These are phyloP conservation scores for Trichosporon inkin DNA, from an alignment of 1,284 basidiomycete genomes.

Conservation along the genomic window DNA sequence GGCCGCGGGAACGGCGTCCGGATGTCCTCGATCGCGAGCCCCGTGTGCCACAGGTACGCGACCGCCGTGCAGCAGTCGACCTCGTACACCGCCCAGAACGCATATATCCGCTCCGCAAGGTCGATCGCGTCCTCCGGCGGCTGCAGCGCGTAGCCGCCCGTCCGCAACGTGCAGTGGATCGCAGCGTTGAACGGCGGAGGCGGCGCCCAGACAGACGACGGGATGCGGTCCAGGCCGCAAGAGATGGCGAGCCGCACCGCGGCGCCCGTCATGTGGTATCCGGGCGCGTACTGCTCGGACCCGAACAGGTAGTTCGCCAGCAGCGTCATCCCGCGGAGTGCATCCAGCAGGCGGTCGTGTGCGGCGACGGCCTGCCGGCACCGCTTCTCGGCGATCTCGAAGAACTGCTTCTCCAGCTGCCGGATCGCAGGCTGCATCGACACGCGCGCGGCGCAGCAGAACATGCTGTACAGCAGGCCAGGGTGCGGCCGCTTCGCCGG, in stretches of 20 bases:
- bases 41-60: slow-evolving; percentile 35
- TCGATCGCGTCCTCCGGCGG: slow-evolving; percentile 25
- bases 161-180: slow-evolving; percentile 24
- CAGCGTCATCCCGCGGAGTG: slow-evolving; percentile 31
- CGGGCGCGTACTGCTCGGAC: slow-evolving; percentile 32
- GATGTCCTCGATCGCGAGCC: slow-evolving; percentile 29
- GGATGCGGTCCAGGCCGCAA: slow-evolving; percentile 30
- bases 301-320: slow-evolving; percentile 31
- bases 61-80: slow-evolving; percentile 34
- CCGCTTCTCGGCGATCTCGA: slow-evolving; percentile 33
- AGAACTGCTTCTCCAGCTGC: slow-evolving; percentile 33
- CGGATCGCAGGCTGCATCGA: slow-evolving; percentile 31
- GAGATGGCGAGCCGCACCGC: slow-evolving; percentile 30
- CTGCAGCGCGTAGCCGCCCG: slow-evolving; percentile 24
- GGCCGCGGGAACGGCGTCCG: slow-evolving; percentile 35
- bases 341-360: slow-evolving; percentile 34
- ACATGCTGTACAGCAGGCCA: slow-evolving; percentile 30
- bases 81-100: slow-evolving; percentile 38
- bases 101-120: slow-evolving; percentile 34
- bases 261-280: slow-evolving; percentile 27
- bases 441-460: slow-evolving; percentile 20
- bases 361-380: slow-evolving; percentile 28
- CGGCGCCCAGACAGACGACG: slow-evolving; percentile 22
- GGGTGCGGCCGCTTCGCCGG: slow-evolving; percentile 31
- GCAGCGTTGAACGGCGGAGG: slow-evolving; percentile 24